These are phyloP conservation scores for Rhizopus microsporus DNA, from an alignment of 371 early-diverging fungal genomes.

Conservation along the genomic window DNA sequence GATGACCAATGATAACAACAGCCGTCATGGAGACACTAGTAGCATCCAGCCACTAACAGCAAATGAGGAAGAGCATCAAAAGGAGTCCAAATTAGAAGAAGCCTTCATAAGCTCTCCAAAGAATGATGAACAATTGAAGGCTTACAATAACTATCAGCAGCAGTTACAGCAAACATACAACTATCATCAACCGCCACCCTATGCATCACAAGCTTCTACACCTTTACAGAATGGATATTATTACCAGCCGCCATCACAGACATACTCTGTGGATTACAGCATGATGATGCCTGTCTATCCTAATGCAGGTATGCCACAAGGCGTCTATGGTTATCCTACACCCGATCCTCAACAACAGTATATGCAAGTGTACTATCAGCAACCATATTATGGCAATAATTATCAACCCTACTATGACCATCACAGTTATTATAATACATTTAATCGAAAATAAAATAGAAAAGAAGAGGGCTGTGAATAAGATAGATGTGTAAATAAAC, in stretches of 20 bases:
- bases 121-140: neutral
- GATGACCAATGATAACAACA: too few species aligned
- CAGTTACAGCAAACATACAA: constrained; percentile 1
- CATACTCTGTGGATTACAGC: constrained; percentile 11
- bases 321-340: constrained; percentile 15
- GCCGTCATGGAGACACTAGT: too few species aligned
- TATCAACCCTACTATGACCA: constrained; percentile 16
- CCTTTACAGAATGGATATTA: constrained; percentile 10
- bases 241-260: constrained; percentile 6
- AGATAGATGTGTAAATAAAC: neutral
- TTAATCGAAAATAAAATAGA: neutral
- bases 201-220: neutral
- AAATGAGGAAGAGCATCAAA: neutral
- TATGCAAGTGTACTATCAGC: constrained; percentile 21
- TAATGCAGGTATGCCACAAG: constrained; percentile 14
- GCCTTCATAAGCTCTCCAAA: neutral
- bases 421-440: constrained; percentile 11
- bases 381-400: constrained; percentile 8
- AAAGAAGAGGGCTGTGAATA: neutral
- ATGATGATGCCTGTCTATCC: constrained; percentile 24
- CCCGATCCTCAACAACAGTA: constrained; percentile 10
- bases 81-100: neutral
- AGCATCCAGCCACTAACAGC: too few species aligned
- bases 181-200: neutral
- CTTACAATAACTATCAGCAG: neutral